These are phyloP conservation scores for Roridomyces roridus DNA, from an alignment of 768 basidiomycete genomes.

Conservation along the genomic window DNA sequence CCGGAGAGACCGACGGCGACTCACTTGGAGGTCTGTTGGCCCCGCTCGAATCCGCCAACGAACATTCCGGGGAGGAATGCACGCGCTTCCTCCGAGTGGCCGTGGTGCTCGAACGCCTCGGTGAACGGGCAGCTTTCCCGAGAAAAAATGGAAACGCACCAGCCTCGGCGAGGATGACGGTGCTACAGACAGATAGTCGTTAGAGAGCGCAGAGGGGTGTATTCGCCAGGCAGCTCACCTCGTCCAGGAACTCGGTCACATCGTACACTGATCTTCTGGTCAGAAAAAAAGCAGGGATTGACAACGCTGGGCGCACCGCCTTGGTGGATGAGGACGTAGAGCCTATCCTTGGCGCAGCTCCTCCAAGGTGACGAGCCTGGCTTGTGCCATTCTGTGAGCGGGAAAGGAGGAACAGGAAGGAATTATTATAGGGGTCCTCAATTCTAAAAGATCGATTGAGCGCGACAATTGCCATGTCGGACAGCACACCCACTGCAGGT, in stretches of 20 bases:
- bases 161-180: slow-evolving; percentile 91
- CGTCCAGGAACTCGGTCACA: slow-evolving; percentile 92
- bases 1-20: slow-evolving; percentile 27
- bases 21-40: slow-evolving; percentile 73
- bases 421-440: no score
- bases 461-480: no score
- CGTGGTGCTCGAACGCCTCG: slow-evolving; percentile 98
- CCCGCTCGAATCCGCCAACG: slow-evolving; percentile 83
- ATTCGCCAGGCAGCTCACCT: slow-evolving; percentile 54
- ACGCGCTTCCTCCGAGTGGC: slow-evolving; percentile 98
- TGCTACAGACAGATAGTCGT: slow-evolving; percentile 60
- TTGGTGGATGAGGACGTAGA: slow-evolving; percentile 84
- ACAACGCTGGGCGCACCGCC: slow-evolving; percentile 62
- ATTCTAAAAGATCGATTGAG: no score
- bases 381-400: slow-evolving; percentile 46
- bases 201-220: background rate
- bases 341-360: slow-evolving; percentile 82
- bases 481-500: no score
- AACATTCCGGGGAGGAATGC: slow-evolving; percentile 81
- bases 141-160: slow-evolving; percentile 59
- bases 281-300: slow-evolving; percentile 38
- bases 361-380: slow-evolving; percentile 69
- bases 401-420: no score
- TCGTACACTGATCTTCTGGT: slow-evolving; percentile 78
- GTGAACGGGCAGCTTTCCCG: slow-evolving; percentile 43